Evolutionary conservation across 176 grass and related monocot genomes (phyloP).

Genomic region (Themeda triandra): DNA sequence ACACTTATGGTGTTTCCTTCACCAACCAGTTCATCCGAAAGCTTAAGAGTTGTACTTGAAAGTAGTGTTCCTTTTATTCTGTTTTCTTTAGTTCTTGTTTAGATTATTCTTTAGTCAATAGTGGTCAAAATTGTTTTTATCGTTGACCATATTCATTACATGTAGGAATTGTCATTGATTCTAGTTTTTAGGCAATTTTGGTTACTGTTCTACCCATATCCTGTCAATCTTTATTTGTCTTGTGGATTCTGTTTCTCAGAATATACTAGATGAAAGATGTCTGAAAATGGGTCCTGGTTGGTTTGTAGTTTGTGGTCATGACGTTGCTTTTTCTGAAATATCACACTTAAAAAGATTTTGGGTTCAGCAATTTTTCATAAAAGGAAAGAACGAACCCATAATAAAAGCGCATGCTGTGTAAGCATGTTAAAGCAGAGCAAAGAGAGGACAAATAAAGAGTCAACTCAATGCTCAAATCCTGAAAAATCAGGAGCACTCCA

Average conservation of each 20-base stretch:
- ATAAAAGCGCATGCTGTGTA: background rate
- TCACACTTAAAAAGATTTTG: no score
- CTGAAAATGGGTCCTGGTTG: background rate
- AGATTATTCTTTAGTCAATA: slow-evolving; percentile 2
- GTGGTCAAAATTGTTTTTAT: background rate
- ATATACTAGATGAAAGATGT: background rate
- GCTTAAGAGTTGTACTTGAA: background rate
- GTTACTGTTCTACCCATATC: background rate
- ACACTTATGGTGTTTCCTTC: background rate
- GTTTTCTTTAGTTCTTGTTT: background rate
- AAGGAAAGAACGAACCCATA: background rate
- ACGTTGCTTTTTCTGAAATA: background rate
- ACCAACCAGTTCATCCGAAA: background rate
- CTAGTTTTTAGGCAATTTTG: slow-evolving; percentile 37
- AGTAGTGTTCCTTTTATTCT: background rate
- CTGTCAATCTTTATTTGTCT: background rate
- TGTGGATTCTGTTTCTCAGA: slow-evolving; percentile 8
- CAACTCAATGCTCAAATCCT: background rate
- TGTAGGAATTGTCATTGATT: no score
- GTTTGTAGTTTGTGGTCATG: background rate
- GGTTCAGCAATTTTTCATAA: background rate
- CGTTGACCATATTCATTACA: background rate
- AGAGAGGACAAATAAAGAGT: background rate
- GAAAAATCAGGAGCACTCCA: no score
- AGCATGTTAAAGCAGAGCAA: background rate